Evolutionary conservation across 1,284 basidiomycete species (phyloP).

Genomic region (Porodaedalea pini): DNA sequence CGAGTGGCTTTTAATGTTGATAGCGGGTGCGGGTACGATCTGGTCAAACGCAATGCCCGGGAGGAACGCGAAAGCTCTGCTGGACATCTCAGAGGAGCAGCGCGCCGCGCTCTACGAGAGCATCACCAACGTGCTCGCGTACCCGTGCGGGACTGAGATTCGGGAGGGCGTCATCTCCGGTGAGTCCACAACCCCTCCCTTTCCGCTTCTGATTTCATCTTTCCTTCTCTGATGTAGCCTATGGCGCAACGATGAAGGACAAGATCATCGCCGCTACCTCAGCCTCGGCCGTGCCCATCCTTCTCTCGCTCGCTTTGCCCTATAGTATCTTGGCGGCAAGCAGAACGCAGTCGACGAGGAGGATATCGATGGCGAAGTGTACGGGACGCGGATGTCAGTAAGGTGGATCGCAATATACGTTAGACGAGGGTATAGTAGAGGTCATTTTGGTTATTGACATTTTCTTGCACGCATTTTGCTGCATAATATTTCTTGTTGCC

Average conservation of each 20-base stretch:
- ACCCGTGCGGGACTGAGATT: slow-evolving; percentile 46
- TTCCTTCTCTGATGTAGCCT: slow-evolving; percentile 53
- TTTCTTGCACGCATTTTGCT: no score
- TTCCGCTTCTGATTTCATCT: no score
- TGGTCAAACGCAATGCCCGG: slow-evolving; percentile 61
- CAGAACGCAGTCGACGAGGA: slow-evolving; percentile 44
- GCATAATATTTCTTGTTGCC: no score
- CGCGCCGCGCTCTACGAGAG: slow-evolving; percentile 44
- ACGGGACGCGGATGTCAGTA: no score
- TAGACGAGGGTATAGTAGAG: no score
- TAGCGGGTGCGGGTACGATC: slow-evolving; percentile 49
- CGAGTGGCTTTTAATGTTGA: background rate
- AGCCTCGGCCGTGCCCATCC: slow-evolving; percentile 38
- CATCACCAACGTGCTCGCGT: slow-evolving; percentile 42
- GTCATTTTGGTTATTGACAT: no score
- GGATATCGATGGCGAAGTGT: no score
- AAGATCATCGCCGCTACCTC: no score
- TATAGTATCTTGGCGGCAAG: slow-evolving; percentile 43
- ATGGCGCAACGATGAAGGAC: slow-evolving; percentile 55
- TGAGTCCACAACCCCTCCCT: no score
- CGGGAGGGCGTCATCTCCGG: no score
- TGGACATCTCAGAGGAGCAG: slow-evolving; percentile 36
- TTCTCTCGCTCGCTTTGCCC: slow-evolving; percentile 40
- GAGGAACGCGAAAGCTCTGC: slow-evolving; percentile 50
- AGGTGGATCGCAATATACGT: no score